A percentile compares a stretch with the other conserved stretches of the same genome.
Evolutionary conservation across 2,329 filamentous ascomycete genomes (phyloP).

Genomic region (Cercospora sp.): DNA sequence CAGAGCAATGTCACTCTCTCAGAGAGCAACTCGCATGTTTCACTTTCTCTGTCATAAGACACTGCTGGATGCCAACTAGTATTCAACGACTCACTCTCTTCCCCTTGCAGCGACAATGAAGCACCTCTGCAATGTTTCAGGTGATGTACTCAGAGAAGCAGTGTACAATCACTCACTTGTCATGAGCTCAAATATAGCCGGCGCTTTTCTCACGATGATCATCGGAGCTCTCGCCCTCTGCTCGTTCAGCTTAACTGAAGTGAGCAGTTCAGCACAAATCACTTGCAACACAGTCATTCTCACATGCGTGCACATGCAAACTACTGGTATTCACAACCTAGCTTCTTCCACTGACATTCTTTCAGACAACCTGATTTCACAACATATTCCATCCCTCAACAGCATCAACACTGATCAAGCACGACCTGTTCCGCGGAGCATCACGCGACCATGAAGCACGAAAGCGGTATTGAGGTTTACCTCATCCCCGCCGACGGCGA

Average conservation of each 20-base stretch:
- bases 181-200: too few relatives aligned
- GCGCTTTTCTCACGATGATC: too few relatives aligned
- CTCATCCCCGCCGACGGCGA: neutral
- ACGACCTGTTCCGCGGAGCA: neutral
- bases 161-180: neutral
- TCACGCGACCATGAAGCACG: neutral
- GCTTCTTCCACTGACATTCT: neutral
- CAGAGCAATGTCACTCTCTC: too few relatives aligned
- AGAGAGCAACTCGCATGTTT: neutral
- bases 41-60: neutral
- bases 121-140: too few relatives aligned
- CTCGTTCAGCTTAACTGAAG: too few relatives aligned
- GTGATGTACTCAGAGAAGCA: neutral
- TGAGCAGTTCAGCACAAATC: too few relatives aligned
- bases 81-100: neutral
- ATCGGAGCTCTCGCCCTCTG: too few relatives aligned
- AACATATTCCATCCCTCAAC: neutral
- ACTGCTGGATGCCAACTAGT: neutral
- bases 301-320: neutral
- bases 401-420: neutral
- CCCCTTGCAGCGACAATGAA: neutral
- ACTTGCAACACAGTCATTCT: too few relatives aligned
- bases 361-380: neutral
- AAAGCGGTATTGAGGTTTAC: conserved; percentile 8
- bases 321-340: neutral